Conservation (phyloP, 306 rosid genomes). For the Biancaea sappan region DNA sequence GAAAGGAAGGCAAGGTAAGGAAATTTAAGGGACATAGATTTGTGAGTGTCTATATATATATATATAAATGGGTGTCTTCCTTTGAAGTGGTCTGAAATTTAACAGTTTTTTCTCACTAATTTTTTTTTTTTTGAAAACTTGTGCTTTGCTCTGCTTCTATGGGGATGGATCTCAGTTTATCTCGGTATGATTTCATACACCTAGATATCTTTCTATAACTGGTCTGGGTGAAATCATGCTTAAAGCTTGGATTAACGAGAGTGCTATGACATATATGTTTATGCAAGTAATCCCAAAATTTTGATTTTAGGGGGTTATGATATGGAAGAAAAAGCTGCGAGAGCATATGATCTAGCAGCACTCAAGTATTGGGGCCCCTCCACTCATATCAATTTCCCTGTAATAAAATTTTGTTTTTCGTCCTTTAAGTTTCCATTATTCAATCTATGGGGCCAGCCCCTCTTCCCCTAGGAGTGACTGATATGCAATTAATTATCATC, state of each 20-base stretch:
- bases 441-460: neutral
- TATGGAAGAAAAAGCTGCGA: constrained; percentile 94
- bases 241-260: constrained; percentile 15
- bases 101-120: constrained; percentile 30
- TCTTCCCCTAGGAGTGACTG: neutral
- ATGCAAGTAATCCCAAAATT: constrained; percentile 47
- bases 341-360: constrained; percentile 94
- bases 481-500: neutral
- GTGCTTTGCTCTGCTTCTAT: constrained; percentile 25
- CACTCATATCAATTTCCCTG: constrained; percentile 90
- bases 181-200: constrained; percentile 77
- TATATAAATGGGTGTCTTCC: constrained; percentile 15
- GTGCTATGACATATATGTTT: constrained; percentile 10
- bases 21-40: neutral
- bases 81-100: constrained; percentile 21
- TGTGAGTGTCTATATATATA: too few relatives aligned
- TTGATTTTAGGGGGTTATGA: constrained; percentile 86
- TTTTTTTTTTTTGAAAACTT: constrained; percentile 7
- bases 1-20: constrained; percentile 94
- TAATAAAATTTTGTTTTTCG: constrained; percentile 38
- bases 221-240: too few relatives aligned
- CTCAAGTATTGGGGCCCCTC: constrained; percentile 98
- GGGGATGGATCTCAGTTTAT: constrained; percentile 69
- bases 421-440: constrained; percentile 24
- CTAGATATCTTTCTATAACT: too few relatives aligned